phyloP scores from a whole-genome alignment of 2,329 filamentous ascomycete genomes.

The Cytospora chrysosperma region DNA sequence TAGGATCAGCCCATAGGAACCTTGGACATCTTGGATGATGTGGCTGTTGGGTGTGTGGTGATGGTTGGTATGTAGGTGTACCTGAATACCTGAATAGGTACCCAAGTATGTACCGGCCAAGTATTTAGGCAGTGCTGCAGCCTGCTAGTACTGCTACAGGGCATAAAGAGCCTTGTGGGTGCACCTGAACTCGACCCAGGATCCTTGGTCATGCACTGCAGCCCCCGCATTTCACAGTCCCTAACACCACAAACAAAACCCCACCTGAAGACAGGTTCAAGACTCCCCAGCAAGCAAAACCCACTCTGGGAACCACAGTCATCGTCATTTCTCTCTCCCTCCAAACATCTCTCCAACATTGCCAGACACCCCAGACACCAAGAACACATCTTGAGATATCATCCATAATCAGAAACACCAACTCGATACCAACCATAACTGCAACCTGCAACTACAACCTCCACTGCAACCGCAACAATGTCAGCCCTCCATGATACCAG shows the following conservation, averaged over 20 bases:
- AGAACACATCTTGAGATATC: neutral
- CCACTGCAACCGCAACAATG: constrained; percentile 36
- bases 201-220: neutral
- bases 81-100: too few relatives aligned
- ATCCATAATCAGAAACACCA: neutral
- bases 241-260: neutral
- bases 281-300: neutral
- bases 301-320: neutral
- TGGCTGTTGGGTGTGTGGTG: neutral
- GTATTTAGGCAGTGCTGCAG: neutral
- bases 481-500: constrained; percentile 37
- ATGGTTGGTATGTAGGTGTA: too few relatives aligned
- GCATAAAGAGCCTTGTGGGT: neutral
- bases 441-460: neutral
- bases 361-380: neutral
- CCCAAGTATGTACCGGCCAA: neutral
- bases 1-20: neutral
- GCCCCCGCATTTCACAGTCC: neutral
- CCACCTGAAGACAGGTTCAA: neutral
- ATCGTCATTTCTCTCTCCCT: neutral
- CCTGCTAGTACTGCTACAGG: too few relatives aligned
- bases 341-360: neutral
- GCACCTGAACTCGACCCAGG: neutral
- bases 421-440: neutral
- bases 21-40: too few relatives aligned